Evolutionary conservation across 2,329 filamentous ascomycete species (phyloP), one percentile per base, ranked within the genome.

Genomic region (Ceratocystis huliohia): DNA sequence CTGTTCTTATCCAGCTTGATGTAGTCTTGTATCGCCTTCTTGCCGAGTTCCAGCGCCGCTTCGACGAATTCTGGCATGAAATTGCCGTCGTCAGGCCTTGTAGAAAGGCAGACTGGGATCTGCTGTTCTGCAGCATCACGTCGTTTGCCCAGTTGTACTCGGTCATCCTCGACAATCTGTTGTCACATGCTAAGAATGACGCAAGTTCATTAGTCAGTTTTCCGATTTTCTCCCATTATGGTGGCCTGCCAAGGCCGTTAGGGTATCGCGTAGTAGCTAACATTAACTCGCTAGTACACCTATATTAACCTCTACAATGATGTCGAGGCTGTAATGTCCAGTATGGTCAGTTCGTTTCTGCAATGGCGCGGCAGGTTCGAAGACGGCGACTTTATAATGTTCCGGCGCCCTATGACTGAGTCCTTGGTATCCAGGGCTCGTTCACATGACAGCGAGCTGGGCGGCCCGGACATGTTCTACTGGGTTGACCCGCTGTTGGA

Each of bases 31-130:
- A 8, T 45, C 66, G 53, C 33, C 46, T 64, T 17, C 37, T 64
- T 25, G 63, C 41, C 22, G 20, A 57, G 22, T 63, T 64, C 50
- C 66, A 64, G 37, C 66, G 61, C n/a, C 48, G 56, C 33, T 53
- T 67, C 41, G 66, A 67, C 61, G 8, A 20, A 3, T n/a, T 59
- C 41, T 67, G 41, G 45, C 33, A 61, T 25, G 28, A 53, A 1
- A 50, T 67, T 10, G 33, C 61, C 22, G 25, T 22, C 3, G 50
- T 41, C 17, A 41, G 25, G 46, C 22, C 61, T 6, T 45, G 59
- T 13, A 15, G 46, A 7, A 57, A 63, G 22, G 50, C 37, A 17
- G 62, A 64, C 61, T 67, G 63, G 48, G 13, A 17, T 33, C 5
- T 61, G 7, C 41, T 64, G 17, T 64, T 67, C 50, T 44, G 46